phyloP scores from a whole-genome alignment of 352 stramenopile genomes.

The Phytophthora cactorum region DNA sequence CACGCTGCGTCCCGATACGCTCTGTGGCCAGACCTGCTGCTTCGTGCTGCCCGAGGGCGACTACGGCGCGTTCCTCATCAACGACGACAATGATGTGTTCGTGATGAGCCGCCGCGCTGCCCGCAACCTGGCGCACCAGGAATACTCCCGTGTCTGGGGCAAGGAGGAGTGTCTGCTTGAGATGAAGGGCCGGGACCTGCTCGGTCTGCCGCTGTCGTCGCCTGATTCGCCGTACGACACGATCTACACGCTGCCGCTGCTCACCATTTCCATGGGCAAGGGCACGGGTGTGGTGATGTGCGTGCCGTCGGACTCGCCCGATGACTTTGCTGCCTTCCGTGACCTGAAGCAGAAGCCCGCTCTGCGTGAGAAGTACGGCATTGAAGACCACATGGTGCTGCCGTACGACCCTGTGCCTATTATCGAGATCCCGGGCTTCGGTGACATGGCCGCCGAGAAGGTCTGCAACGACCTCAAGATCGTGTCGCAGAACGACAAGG shows the following conservation, averaged over 20 bases:
- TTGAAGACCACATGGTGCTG: conserved; percentile 98
- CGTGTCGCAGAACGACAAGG: conserved; percentile 98
- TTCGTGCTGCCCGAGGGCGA: conserved; percentile 99
- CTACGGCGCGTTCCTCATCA: conserved; percentile 98
- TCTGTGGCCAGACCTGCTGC: conserved; percentile 99
- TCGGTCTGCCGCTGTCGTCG: conserved; percentile 95
- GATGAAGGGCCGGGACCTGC: conserved; percentile 96
- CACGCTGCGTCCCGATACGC: conserved; percentile 99
- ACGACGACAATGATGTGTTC: conserved; percentile 94
- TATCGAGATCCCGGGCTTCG: conserved; percentile 99
- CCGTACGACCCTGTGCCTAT: conserved; percentile 99
- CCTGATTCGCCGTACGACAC: conserved; percentile 97
- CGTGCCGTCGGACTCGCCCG: conserved; percentile 98
- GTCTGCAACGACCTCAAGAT: conserved; percentile 99
- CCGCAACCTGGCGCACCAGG: conserved; percentile 96
- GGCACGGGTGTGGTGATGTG: conserved; percentile 99
- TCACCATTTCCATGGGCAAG: conserved; percentile 99
- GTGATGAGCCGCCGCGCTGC: conserved; percentile 95
- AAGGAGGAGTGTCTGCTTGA: conserved; percentile 90
- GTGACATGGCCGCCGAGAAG: conserved; percentile 95
- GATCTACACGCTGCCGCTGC: conserved; percentile 99
- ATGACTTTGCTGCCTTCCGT: conserved; percentile 99
- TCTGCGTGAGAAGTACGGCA: conserved; percentile 98
- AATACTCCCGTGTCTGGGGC: conserved; percentile 88
- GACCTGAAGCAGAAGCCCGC: conserved; percentile 99